phyloP scores from a whole-genome alignment of 2,329 filamentous ascomycete genomes.

The Chalaropsis thielavioides region DNA sequence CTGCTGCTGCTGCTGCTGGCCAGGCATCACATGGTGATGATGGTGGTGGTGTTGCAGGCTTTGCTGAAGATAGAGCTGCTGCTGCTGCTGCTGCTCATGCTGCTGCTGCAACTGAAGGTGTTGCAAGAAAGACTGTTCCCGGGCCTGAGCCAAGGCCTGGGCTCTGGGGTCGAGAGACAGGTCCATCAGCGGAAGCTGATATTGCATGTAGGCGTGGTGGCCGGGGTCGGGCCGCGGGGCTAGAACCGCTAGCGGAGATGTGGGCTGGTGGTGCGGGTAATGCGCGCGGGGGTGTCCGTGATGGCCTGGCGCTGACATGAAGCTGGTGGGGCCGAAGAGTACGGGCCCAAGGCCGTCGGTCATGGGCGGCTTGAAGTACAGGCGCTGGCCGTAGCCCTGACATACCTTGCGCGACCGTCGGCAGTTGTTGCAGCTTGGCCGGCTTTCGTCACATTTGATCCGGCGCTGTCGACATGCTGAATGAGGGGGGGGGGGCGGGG shows the following conservation, averaged over 20 bases:
- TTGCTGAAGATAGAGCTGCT: neutral
- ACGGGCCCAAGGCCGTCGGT: constrained; percentile 31
- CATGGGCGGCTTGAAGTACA: constrained; percentile 64
- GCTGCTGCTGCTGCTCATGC: neutral
- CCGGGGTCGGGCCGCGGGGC: constrained; percentile 6
- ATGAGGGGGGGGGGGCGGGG: neutral
- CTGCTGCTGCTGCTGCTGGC: neutral
- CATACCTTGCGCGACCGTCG: constrained; percentile 73
- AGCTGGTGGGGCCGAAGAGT: constrained; percentile 17
- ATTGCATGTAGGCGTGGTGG: neutral
- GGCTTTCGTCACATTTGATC: constrained; percentile 92
- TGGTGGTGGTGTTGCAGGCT: neutral
- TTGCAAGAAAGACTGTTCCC: neutral
- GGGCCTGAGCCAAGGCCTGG: neutral
- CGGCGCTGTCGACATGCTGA: constrained; percentile 80
- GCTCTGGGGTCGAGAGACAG: neutral
- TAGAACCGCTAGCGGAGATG: neutral
- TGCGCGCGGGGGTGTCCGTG: constrained; percentile 32
- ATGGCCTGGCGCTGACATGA: neutral
- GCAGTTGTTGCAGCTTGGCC: constrained; percentile 69
- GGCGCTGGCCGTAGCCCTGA: constrained; percentile 69
- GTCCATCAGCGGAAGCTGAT: neutral
- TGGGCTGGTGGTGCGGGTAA: constrained; percentile 25
- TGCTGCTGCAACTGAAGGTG: neutral
- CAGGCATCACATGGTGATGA: neutral